Conservation (phyloP, 148 eudicot genomes). For the Spergularia bocconei region DNA sequence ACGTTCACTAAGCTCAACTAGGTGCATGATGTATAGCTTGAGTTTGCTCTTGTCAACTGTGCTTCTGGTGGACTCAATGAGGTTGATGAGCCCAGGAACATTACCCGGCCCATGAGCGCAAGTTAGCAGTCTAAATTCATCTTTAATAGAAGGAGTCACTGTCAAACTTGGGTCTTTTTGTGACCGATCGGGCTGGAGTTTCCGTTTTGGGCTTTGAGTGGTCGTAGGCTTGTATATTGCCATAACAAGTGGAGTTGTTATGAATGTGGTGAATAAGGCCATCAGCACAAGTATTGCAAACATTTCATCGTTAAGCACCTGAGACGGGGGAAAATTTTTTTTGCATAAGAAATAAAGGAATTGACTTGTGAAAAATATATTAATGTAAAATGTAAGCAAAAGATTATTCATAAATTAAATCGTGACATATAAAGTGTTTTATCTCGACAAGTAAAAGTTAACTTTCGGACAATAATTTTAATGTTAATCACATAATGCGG, state of each 20-base stretch:
- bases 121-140: constrained; percentile 38
- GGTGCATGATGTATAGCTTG: constrained; percentile 53
- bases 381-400: too few relatives aligned
- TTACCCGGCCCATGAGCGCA: constrained; percentile 50
- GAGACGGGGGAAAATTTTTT: too few relatives aligned
- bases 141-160: not conserved
- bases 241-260: constrained; percentile 62
- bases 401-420: too few relatives aligned
- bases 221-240: constrained; percentile 57
- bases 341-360: too few relatives aligned
- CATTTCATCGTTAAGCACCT: constrained; percentile 68
- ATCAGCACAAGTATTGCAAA: constrained; percentile 66
- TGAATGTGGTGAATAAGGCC: constrained; percentile 71
- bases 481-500: too few relatives aligned
- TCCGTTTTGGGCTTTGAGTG: constrained; percentile 22
- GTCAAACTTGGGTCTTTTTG: not conserved
- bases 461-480: too few relatives aligned
- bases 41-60: constrained; percentile 29
- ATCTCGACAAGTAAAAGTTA: too few relatives aligned
- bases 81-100: constrained; percentile 44
- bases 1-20: not conserved
- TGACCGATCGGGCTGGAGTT: constrained; percentile 29
- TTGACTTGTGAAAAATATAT: too few relatives aligned
- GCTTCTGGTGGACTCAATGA: constrained; percentile 52
- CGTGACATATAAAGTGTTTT: too few relatives aligned